Base-by-base conservation (phyloP, 1,139 yeast genomes). In the Wickerhamiella pararugosa region DNA sequence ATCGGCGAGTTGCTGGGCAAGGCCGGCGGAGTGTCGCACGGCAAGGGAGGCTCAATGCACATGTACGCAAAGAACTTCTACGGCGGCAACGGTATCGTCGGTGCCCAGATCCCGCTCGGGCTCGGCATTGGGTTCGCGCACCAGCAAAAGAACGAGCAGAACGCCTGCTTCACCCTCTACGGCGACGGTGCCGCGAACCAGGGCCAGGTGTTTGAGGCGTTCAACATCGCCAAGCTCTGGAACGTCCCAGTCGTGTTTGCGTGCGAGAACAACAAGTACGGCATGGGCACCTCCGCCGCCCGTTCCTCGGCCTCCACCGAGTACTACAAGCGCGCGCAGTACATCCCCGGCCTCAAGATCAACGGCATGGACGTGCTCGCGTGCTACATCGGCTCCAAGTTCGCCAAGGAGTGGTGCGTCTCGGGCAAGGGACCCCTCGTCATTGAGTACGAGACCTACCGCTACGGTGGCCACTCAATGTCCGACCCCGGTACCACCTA, bases 391-490 rank as follows among this genome's bases (percentile, higher is more conserved):
- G 98, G 94, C 47, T 82, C 96, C 57, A 83, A 79, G 68, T 90
- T 82, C 59, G 97, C 97, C 59, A 87, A 86, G 71, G 94, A 87
- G 65, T 90, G 94, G 95, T 73, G 84, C 63, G 71, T 81, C 47
- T 70, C 78, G 49, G 96, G 95, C 58, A 90, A 90, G 60, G 98
- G 98, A 49, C 98, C 98, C 51, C 69, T 90, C 56, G 95, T 90
- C 45, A 63, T 90, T 57, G 98, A 90, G 71, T 90, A 81, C 67
- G 96, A 87, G 71, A 90, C 98, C 55, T 90, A 90, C 71, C 80
- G 98, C 74, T 90, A 90, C 65, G 97, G 98, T 71, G 98, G 98
- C 63, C 98, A 90, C 76, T 90, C 98, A 56, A 90, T 90, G 97
- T 87, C 96, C 54, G 97, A 90, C 67, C 97, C 97, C 59, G 97